Percentiles rank a stretch among this genome's conserved stretches.
phyloP scores from a whole-genome alignment of 2,329 filamentous ascomycete genomes.

The Fusarium albidum region DNA sequence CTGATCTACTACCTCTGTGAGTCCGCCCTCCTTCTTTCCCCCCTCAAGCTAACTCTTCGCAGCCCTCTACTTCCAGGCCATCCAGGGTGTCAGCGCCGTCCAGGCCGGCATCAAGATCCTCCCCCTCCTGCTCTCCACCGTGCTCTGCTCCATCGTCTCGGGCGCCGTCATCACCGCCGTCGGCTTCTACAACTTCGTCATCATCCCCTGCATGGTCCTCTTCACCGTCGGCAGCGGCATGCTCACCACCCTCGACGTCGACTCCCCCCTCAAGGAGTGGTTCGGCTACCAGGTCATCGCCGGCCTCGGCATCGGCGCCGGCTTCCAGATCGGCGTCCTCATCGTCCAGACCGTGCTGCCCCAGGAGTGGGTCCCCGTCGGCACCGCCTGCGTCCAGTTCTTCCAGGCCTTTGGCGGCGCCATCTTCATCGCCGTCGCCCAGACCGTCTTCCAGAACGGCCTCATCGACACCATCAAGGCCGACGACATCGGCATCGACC shows the following conservation, averaged over 20 bases:
- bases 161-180: constrained; percentile 53
- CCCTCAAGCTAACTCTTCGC: constrained; percentile 17
- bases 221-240: constrained; percentile 60
- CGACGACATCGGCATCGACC: constrained; percentile 55
- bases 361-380: constrained; percentile 58
- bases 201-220: constrained; percentile 52
- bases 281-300: constrained; percentile 66
- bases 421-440: constrained; percentile 69
- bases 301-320: constrained; percentile 61
- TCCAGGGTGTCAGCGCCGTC: constrained; percentile 60
- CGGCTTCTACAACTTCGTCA: constrained; percentile 53
- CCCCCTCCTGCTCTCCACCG: constrained; percentile 60
- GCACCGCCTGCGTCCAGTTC: constrained; percentile 63
- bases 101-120: constrained; percentile 64
- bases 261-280: constrained; percentile 59
- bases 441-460: constrained; percentile 73
- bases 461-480: constrained; percentile 60
- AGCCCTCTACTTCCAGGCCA: constrained; percentile 63
- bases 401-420: constrained; percentile 73
- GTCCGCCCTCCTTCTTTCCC: constrained; percentile 14
- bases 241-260: constrained; percentile 59
- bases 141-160: constrained; percentile 55
- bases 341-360: constrained; percentile 62
- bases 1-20: constrained; percentile 63
- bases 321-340: constrained; percentile 57